Evolutionary conservation across 2,329 filamentous ascomycete genomes (phyloP).

Genomic region (Neobulgaria alba): DNA sequence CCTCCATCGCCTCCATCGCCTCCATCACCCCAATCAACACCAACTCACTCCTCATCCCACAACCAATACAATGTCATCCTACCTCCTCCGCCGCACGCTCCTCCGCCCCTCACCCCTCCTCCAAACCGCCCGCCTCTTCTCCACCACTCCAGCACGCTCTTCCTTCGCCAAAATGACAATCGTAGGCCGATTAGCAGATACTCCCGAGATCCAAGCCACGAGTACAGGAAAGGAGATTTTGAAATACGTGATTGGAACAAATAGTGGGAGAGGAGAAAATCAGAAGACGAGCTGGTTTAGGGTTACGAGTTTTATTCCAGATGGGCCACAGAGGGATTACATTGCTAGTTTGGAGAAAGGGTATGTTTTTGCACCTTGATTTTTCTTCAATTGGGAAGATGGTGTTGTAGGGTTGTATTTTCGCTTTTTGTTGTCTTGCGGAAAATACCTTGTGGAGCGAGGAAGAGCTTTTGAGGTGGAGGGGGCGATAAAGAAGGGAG

Average conservation of each 20-base stretch:
- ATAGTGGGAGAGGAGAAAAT: slow-evolving; percentile 57
- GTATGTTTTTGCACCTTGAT: too few relatives aligned
- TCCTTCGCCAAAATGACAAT: slow-evolving; percentile 73
- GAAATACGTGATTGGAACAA: slow-evolving; percentile 68
- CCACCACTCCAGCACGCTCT: slow-evolving; percentile 44
- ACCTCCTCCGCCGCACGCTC: neutral
- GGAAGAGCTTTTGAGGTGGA: too few relatives aligned
- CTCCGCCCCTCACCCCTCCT: too few relatives aligned
- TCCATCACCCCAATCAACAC: too few relatives aligned
- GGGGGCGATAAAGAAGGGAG: too few relatives aligned
- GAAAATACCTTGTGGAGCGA: too few relatives aligned
- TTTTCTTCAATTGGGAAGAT: too few relatives aligned
- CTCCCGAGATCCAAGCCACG: slow-evolving; percentile 67
- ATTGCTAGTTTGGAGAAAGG: slow-evolving; percentile 73
- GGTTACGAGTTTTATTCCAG: slow-evolving; percentile 61
- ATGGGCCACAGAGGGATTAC: slow-evolving; percentile 63
- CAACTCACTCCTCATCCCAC: too few relatives aligned
- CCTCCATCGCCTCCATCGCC: too few relatives aligned
- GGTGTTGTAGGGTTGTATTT: too few relatives aligned
- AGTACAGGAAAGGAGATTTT: slow-evolving; percentile 65
- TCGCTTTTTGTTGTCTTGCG: too few relatives aligned
- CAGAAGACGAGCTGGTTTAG: slow-evolving; percentile 79
- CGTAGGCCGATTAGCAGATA: slow-evolving; percentile 73
- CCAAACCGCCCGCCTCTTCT: slow-evolving; percentile 15
- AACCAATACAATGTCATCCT: neutral